Evolutionary conservation across 176 grass and related monocot genomes (phyloP).

Genomic region (Aechmea fasciata): DNA sequence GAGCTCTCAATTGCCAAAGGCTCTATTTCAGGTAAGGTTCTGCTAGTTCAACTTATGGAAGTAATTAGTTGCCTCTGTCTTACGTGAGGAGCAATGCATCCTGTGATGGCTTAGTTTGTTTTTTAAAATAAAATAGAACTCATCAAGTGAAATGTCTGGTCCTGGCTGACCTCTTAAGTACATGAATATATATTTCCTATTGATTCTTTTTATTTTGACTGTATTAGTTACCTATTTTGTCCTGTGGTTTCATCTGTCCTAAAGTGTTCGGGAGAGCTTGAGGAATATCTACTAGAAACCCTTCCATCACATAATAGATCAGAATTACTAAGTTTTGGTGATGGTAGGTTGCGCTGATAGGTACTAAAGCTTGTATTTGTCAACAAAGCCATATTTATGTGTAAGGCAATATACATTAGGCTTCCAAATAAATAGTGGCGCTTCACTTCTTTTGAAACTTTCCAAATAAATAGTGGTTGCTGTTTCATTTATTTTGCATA

Average conservation of each 20-base stretch:
- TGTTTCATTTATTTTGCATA: conserved; percentile 8
- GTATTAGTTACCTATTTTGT: too few relatives aligned
- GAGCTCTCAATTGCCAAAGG: conserved; percentile 67
- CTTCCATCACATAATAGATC: too few relatives aligned
- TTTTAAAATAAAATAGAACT: background rate
- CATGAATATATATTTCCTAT: too few relatives aligned
- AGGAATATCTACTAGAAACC: too few relatives aligned
- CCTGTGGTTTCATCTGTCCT: too few relatives aligned
- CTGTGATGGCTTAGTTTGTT: background rate
- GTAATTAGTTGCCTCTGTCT: conserved; percentile 14
- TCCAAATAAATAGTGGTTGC: background rate
- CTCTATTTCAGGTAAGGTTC: conserved; percentile 79
- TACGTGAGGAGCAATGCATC: conserved; percentile 2
- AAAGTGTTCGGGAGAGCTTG: too few relatives aligned
- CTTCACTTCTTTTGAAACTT: background rate
- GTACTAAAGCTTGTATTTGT: too few relatives aligned
- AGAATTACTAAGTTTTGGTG: too few relatives aligned
- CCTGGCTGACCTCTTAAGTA: background rate
- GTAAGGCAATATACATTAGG: background rate
- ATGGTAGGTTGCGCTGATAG: too few relatives aligned
- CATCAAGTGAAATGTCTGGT: background rate
- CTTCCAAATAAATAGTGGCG: background rate
- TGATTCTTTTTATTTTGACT: too few relatives aligned
- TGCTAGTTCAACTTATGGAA: conserved; percentile 4
- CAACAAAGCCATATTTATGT: too few relatives aligned